Base-by-base conservation (phyloP, 2,329 filamentous ascomycete species). In the Cladorrhinum sp. region DNA sequence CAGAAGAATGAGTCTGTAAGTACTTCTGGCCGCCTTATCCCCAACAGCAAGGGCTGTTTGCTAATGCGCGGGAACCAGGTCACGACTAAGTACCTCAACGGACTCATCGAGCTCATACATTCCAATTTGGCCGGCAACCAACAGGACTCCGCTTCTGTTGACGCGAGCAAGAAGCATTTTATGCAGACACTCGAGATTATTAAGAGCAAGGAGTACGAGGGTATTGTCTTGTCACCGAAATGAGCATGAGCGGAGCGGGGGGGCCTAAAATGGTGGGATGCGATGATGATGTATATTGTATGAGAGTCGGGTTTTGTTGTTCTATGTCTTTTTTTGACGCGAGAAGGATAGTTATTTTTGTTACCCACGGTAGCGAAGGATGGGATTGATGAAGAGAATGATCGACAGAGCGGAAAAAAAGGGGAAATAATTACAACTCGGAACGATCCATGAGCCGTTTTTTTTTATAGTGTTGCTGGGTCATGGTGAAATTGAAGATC, bases 81-180 rank as follows among this genome's bases (percentile, higher is more conserved):
- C 42, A 99, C 95, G 4, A 97, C 90, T 2, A 98, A 98, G 77
- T 99, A 98, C 74, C 84, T 99, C 65, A 99, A 99, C 72, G 95
- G 95, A 2, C 86, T 99, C 55, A 98, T 99, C 72, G 95, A 99
- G 77, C 86, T 99, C 65, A 98, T 99, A 71, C 93, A 99, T 76
- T 96, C 92, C 21, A 99, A 99, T 73, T 82, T 99, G 30, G 88
- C 89, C 66, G 92, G 89, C 60, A 95, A 91, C 72, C 88, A 92
- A 72, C 85, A 89, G 69, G 91, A 95, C 69, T 91, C 90, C 30
- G 84, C 88, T 0, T 89, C 88, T 21, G 83, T 98, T 55, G 95
- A 99, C 72, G 92, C 87, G 65, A 96, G 95, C 64, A 90, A 89
- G 74, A 92, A 91, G 71, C 95, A 99, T 76, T 99, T 99, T 77